A percentile compares a stretch with the other conserved stretches of the same genome.
Conservation (phyloP, 352 stramenopile species). For the Pelagophyceae sp. region DNA sequence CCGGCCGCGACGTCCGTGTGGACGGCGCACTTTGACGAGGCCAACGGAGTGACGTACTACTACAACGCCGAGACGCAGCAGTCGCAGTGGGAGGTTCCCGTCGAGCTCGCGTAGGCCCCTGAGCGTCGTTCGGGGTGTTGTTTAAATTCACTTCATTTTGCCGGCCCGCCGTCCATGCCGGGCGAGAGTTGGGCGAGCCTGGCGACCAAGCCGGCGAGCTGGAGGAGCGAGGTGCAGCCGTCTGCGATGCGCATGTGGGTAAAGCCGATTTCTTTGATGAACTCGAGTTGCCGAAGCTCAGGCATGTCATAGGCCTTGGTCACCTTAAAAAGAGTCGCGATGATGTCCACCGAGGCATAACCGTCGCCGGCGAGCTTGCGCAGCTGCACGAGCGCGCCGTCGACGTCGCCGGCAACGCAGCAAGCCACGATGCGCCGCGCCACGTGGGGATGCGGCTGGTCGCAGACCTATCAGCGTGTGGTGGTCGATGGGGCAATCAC, state of each 20-base stretch:
- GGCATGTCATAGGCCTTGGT: constrained; percentile 76
- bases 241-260: constrained; percentile 90
- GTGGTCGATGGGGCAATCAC: not conserved
- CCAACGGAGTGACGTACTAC: not conserved
- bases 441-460: constrained; percentile 79
- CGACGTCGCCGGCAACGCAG: constrained; percentile 70
- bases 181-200: not conserved
- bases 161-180: no score
- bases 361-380: constrained; percentile 56
- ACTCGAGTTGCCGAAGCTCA: constrained; percentile 72
- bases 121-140: not conserved
- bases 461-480: no score
- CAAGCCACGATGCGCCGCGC: constrained; percentile 73
- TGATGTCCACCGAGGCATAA: constrained; percentile 93
- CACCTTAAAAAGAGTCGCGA: constrained; percentile 93
- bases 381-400: constrained; percentile 62
- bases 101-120: no score
- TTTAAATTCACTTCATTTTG: not conserved
- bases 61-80: constrained; percentile 1
- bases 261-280: constrained; percentile 74
- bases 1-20: not conserved
- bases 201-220: constrained; percentile 84
- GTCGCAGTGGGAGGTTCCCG: not conserved
- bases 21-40: not conserved
- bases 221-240: constrained; percentile 71